Evolutionary conservation across 345 rosid genomes (phyloP).

Genomic region (Hypericum androsaemum): DNA sequence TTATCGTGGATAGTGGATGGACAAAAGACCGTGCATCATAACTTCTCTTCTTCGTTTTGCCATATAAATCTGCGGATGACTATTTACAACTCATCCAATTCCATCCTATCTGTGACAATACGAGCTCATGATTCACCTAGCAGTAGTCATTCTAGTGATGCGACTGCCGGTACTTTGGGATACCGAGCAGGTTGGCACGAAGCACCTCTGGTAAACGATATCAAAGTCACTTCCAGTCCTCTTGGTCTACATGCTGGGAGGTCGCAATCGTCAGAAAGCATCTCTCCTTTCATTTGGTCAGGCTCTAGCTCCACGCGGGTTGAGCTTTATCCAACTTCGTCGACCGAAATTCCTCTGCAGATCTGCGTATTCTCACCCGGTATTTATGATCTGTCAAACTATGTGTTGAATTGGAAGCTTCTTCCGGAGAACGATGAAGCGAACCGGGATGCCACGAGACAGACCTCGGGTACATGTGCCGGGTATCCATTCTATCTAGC

Average conservation of each 20-base stretch:
- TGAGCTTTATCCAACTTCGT: constrained; percentile 46
- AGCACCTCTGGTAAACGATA: constrained; percentile 33
- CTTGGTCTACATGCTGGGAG: constrained; percentile 22
- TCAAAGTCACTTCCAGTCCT: constrained; percentile 40
- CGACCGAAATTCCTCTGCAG: constrained; percentile 49
- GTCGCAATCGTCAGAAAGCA: constrained; percentile 36
- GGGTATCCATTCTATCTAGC: constrained; percentile 71
- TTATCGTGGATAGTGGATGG: constrained; percentile 71
- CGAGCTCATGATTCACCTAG: constrained; percentile 31
- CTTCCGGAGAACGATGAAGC: constrained; percentile 10
- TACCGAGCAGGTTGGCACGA: constrained; percentile 62
- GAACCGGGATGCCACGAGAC: constrained; percentile 16
- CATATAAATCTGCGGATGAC: constrained; percentile 49
- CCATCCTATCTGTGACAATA: constrained; percentile 35
- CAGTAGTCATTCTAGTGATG: constrained; percentile 22
- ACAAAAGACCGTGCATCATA: constrained; percentile 44
- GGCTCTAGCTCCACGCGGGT: constrained; percentile 61
- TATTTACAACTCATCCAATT: constrained; percentile 56
- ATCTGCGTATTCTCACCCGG: constrained; percentile 72
- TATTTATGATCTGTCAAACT: constrained; percentile 63
- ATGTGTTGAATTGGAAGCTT: constrained; percentile 62
- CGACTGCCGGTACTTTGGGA: constrained; percentile 20
- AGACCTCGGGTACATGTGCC: constrained; percentile 46
- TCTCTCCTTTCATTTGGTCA: constrained; percentile 65
- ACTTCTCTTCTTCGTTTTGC: constrained; percentile 54